Percentiles rank a stretch among this genome's conserved stretches.
phyloP scores from a whole-genome alignment of 2,329 filamentous ascomycete species.

The Escovopsis sp. region DNA sequence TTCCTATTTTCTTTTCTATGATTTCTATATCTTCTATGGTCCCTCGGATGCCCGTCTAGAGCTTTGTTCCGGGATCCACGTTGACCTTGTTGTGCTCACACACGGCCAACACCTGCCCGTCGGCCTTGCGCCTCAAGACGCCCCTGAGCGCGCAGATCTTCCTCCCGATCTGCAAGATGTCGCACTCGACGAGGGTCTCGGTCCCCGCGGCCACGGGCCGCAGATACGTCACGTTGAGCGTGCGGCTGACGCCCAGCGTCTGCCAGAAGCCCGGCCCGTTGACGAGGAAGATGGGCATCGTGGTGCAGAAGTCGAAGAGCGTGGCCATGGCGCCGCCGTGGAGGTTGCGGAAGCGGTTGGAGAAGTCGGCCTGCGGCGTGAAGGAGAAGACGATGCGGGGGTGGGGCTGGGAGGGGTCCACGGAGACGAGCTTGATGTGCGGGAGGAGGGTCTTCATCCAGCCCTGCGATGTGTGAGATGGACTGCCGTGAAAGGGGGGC shows the following conservation, averaged over 20 bases:
- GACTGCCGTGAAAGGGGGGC: background rate
- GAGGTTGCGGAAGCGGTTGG: conserved; percentile 39
- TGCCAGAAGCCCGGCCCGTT: conserved; percentile 44
- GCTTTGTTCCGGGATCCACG: conserved; percentile 31
- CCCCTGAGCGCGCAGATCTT: conserved; percentile 38
- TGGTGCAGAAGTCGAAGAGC: conserved; percentile 53
- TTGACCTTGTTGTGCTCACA: conserved; percentile 54
- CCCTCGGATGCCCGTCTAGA: conserved; percentile 8
- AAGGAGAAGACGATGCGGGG: conserved; percentile 31
- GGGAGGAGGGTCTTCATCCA: conserved; percentile 30
- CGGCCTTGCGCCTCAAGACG: conserved; percentile 36
- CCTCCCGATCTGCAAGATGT: conserved; percentile 43
- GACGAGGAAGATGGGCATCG: conserved; percentile 40
- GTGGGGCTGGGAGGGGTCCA: conserved; percentile 19
- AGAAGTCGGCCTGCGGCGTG: conserved; percentile 34
- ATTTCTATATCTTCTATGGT: background rate
- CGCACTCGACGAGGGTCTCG: conserved; percentile 38
- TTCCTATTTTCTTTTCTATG: background rate
- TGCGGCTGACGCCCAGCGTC: conserved; percentile 48
- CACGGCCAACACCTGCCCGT: conserved; percentile 37
- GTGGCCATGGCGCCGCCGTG: conserved; percentile 51
- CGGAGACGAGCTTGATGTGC: conserved; percentile 25
- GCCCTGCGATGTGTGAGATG: conserved; percentile 18
- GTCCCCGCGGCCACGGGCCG: conserved; percentile 41
- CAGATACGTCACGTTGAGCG: conserved; percentile 52